Evolutionary conservation across 345 rosid genomes (phyloP).

Genomic region (Boechera stricta): DNA sequence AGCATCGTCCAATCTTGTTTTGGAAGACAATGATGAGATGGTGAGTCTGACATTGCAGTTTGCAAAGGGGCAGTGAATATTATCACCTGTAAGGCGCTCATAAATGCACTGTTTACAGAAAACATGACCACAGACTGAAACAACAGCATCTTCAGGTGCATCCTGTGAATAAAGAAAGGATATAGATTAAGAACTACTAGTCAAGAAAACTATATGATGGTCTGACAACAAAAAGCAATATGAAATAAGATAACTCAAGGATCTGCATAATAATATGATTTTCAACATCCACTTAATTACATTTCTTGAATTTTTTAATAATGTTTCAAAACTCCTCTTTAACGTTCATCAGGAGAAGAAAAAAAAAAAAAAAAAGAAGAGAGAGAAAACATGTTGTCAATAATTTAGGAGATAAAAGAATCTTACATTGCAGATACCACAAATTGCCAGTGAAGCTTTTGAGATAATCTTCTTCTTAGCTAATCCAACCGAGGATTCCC

Average conservation of each 20-base stretch:
- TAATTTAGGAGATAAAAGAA: conserved; percentile 10
- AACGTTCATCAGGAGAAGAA: conserved; percentile 14
- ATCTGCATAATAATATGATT: neutral
- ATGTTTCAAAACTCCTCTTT: conserved; percentile 11
- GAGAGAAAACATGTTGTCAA: neutral
- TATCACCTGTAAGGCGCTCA: conserved; percentile 79
- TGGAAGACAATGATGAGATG: conserved; percentile 61
- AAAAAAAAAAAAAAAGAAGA: too few relatives aligned
- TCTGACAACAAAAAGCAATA: neutral
- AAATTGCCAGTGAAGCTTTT: conserved; percentile 82
- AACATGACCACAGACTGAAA: conserved; percentile 85
- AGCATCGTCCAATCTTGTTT: conserved; percentile 50
- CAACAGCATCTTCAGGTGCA: conserved; percentile 97
- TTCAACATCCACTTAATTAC: neutral
- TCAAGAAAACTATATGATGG: neutral
- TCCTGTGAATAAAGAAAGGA: conserved; percentile 55
- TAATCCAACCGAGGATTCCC: conserved; percentile 63
- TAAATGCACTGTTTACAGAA: conserved; percentile 92
- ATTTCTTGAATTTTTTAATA: too few relatives aligned
- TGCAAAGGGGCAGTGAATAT: conserved; percentile 65
- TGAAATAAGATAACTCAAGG: conserved; percentile 1
- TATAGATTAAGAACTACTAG: conserved; percentile 27
- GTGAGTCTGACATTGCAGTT: conserved; percentile 68
- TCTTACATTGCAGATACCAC: conserved; percentile 93
- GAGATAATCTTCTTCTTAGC: conserved; percentile 66